Base-by-base conservation (phyloP, 1,139 yeast species). In the Geotrichum fermentans region DNA sequence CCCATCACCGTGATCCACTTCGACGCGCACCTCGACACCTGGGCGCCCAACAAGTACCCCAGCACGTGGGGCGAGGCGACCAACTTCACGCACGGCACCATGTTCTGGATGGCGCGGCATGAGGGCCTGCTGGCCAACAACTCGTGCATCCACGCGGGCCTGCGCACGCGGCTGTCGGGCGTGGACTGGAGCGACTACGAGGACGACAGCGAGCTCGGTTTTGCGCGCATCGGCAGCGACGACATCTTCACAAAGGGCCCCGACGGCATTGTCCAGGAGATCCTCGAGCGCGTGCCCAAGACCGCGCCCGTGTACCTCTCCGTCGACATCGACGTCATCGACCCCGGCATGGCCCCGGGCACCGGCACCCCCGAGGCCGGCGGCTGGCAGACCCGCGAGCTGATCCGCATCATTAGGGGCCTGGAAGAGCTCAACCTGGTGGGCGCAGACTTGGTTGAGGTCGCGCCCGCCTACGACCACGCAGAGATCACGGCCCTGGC, bases 311-410 rank as follows among this genome's bases (percentile, higher is more conserved):
- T 84, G 0, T 84, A 82, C 59, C 69, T 84, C 37, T 79, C 86
- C 11, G 83, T 84, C 30, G 94, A 84, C 63, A 80, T 84, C 41
- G 94, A 84, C 63, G 87, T 82, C n/a, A 70, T 84, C 55, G 94
- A 84, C 62, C 92, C 92, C 1, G 87, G 83, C 2, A 75, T 80
- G 58, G 87, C 89, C 2, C 83, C 88, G 49, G 94, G 92, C 1
- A 84, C 94, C 0, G 94, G 94, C 8, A 84, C 94, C 3, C 86
- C 82, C 54, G 94, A 84, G 65, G 82, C 83, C 3, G 94, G 94
- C 50, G 94, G 94, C 49, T 77, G 87, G 76, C 69, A 83, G 45
- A 83, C 90, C n/a, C 73, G 94, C 52, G 94, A 84, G 62, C 72
- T 84, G 52, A 73, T 83, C 49, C 73, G 79, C 52, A 72, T 84